phyloP scores from a whole-genome alignment of 1,284 basidiomycete species.

The Cryptococcus jaspeensis region DNA sequence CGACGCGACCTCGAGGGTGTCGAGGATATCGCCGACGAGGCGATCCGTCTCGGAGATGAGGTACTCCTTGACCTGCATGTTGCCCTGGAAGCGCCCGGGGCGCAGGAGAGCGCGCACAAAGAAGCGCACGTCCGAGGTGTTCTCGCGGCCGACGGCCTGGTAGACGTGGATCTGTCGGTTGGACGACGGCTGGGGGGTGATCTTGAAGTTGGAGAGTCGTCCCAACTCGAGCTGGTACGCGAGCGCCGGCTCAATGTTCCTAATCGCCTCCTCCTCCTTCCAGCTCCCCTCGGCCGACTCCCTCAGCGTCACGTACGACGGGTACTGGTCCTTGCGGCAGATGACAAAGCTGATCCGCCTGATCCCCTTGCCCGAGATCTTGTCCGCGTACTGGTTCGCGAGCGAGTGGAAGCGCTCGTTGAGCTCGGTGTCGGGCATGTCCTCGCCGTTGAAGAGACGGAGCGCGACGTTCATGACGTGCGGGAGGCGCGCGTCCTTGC shows the following conservation, averaged over 20 bases:
- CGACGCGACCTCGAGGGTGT: conserved; percentile 88
- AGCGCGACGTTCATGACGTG: conserved; percentile 94
- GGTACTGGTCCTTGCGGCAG: conserved; percentile 88
- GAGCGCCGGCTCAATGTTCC: conserved; percentile 97
- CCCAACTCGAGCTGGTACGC: conserved; percentile 98
- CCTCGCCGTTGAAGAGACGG: conserved; percentile 73
- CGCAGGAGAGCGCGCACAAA: conserved; percentile 96
- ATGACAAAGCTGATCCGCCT: conserved; percentile 90
- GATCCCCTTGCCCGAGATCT: conserved; percentile 73
- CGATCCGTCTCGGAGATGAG: conserved; percentile 97
- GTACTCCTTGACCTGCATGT: conserved; percentile 92
- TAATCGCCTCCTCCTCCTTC: conserved; percentile 93
- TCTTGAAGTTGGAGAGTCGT: conserved; percentile 94
- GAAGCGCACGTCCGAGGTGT: conserved; percentile 95
- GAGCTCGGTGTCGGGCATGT: conserved; percentile 76
- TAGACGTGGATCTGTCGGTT: conserved; percentile 97
- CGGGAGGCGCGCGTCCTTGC: conserved; percentile 67
- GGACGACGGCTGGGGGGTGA: conserved; percentile 89
- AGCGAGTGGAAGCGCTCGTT: conserved; percentile 70
- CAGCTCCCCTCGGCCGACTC: conserved; percentile 65
- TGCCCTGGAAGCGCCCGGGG: conserved; percentile 86
- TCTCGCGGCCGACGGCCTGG: conserved; percentile 91
- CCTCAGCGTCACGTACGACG: conserved; percentile 91
- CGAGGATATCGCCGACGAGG: conserved; percentile 88
- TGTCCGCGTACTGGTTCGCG: conserved; percentile 67